Conservation (phyloP, 2,329 filamentous ascomycete species). For the Conoideocrella luteorostrata region DNA sequence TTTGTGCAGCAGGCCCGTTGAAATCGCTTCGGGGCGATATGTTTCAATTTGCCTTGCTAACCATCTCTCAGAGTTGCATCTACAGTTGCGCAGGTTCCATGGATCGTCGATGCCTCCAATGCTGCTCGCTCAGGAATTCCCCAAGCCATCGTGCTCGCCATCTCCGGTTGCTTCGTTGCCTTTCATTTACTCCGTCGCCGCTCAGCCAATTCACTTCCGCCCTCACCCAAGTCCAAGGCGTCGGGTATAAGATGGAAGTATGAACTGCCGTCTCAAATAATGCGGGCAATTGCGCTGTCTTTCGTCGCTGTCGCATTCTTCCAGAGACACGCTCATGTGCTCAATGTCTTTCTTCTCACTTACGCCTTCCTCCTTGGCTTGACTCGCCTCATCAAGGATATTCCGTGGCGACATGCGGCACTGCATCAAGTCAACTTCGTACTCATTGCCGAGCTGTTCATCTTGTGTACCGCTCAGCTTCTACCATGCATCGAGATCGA, state of each 20-base stretch:
- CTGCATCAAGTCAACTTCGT: slow-evolving; percentile 45
- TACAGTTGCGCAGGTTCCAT: slow-evolving; percentile 20
- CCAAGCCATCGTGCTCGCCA: slow-evolving; percentile 30
- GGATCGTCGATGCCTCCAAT: slow-evolving; percentile 32
- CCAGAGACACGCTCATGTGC: slow-evolving; percentile 26
- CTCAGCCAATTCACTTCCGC: slow-evolving; percentile 12
- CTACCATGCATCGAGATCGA: slow-evolving; percentile 37
- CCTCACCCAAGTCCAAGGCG: slow-evolving; percentile 23
- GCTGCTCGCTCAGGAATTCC: slow-evolving; percentile 35
- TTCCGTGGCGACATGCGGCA: slow-evolving; percentile 38
- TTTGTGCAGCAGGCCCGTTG: background rate
- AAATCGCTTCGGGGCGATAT: background rate
- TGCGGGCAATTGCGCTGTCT: slow-evolving; percentile 31
- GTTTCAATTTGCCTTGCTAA: background rate
- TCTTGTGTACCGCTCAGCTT: slow-evolving; percentile 30
- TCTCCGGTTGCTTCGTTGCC: slow-evolving; percentile 30
- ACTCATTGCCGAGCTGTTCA: slow-evolving; percentile 28
- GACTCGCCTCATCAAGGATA: slow-evolving; percentile 31
- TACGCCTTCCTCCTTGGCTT: slow-evolving; percentile 40
- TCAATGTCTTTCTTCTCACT: slow-evolving; percentile 28
- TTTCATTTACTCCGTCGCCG: slow-evolving; percentile 27
- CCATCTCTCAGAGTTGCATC: background rate
- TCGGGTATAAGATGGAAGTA: slow-evolving; percentile 34
- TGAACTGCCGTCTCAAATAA: slow-evolving; percentile 36
- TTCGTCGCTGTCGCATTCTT: slow-evolving; percentile 32